A percentile compares a stretch with the other conserved stretches of the same genome.
These are phyloP conservation scores for Monosporozyma yasuniensis DNA, from an alignment of 805 yeast species.

Conservation along the genomic window DNA sequence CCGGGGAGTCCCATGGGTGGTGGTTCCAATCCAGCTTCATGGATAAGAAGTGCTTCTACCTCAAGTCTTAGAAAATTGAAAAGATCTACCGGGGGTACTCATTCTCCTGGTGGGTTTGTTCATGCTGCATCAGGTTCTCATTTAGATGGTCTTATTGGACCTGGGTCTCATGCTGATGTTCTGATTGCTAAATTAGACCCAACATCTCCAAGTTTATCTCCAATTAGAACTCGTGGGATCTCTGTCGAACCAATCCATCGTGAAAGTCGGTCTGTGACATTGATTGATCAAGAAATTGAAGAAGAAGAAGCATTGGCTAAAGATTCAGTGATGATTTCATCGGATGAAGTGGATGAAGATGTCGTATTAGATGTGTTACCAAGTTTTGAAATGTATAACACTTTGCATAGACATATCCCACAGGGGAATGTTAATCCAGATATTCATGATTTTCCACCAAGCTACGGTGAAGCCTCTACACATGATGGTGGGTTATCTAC, in stretches of 20 bases:
- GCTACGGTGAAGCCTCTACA: slow-evolving; percentile 7
- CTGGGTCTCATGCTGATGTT: background rate
- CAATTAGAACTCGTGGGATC: slow-evolving; percentile 2
- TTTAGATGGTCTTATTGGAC: background rate
- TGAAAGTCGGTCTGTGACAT: background rate
- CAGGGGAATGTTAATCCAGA: slow-evolving; percentile 16
- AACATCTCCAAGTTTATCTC: slow-evolving; percentile 1
- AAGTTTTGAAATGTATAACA: slow-evolving; percentile 22
- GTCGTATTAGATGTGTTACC: slow-evolving; percentile 19
- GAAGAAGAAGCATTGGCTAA: background rate
- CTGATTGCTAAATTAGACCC: background rate
- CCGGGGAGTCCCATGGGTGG: background rate
- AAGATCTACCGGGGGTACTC: background rate
- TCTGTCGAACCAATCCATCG: background rate
- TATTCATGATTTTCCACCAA: slow-evolving; percentile 14
- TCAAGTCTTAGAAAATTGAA: slow-evolving; percentile 11
- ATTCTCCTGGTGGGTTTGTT: background rate
- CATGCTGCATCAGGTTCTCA: background rate
- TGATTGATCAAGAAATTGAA: slow-evolving; percentile 1
- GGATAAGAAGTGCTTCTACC: slow-evolving; percentile 21
- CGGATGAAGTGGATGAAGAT: slow-evolving; percentile 2
- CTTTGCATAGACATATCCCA: slow-evolving; percentile 20
- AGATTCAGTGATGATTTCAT: background rate
- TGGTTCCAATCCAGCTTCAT: slow-evolving; percentile 1
- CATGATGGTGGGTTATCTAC: background rate